phyloP scores from a whole-genome alignment of 2,329 filamentous ascomycete genomes.

The Stachybotrys elegans region DNA sequence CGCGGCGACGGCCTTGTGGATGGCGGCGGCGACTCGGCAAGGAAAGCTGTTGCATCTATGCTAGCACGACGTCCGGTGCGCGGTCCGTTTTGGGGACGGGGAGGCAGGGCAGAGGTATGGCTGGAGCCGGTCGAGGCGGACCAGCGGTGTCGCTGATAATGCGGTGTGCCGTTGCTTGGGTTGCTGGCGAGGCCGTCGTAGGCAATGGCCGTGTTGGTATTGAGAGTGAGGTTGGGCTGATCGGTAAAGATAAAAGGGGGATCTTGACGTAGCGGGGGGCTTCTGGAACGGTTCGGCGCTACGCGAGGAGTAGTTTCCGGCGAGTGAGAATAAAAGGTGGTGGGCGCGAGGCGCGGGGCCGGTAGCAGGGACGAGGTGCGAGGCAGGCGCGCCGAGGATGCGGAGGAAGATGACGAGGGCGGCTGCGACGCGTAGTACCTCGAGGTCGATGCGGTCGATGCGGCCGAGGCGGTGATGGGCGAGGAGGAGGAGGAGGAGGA shows the following conservation, averaged over 20 bases:
- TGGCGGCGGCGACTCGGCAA: conserved; percentile 23
- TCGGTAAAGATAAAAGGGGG: too few relatives aligned
- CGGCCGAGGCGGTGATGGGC: not conserved
- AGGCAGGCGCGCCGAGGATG: not conserved
- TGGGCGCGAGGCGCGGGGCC: not conserved
- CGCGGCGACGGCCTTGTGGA: conserved; percentile 24
- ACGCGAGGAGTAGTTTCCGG: not conserved
- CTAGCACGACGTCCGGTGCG: conserved; percentile 37
- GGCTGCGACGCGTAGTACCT: too few relatives aligned
- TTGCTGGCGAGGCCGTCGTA: too few relatives aligned
- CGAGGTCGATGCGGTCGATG: too few relatives aligned
- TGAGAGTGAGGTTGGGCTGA: too few relatives aligned
- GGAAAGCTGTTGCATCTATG: conserved; percentile 33
- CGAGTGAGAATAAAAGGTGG: not conserved
- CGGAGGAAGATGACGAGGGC: not conserved
- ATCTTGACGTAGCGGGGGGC: too few relatives aligned
- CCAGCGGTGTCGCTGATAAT: conserved; percentile 41
- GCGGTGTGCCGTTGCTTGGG: too few relatives aligned
- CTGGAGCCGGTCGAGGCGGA: conserved; percentile 48
- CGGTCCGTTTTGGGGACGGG: conserved; percentile 24
- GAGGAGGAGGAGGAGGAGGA: not conserved
- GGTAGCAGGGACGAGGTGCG: not conserved
- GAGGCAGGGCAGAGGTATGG: conserved; percentile 30
- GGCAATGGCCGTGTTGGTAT: too few relatives aligned
- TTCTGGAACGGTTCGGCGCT: too few relatives aligned